phyloP scores from a whole-genome alignment of 306 rosid genomes.

The Trifolium fragiferum region DNA sequence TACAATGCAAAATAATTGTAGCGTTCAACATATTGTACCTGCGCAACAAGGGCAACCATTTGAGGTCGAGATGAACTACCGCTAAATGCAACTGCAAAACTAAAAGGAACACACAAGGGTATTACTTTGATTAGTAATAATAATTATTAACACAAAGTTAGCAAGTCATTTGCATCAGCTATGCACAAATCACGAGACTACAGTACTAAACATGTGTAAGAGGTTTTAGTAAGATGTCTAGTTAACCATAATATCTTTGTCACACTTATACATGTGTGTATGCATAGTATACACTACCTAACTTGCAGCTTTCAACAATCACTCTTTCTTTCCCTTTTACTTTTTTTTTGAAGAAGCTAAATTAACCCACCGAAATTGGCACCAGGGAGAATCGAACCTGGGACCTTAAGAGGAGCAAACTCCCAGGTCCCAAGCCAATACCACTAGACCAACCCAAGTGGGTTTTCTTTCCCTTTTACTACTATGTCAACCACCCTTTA shows the following conservation, averaged over 20 bases:
- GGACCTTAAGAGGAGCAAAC: no score
- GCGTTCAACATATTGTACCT: conserved; percentile 60
- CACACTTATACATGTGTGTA: background rate
- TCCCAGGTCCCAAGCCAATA: no score
- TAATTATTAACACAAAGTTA: conserved; percentile 29
- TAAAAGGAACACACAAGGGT: conserved; percentile 46
- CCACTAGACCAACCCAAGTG: no score
- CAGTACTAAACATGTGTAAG: conserved; percentile 9
- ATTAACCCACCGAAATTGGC: no score
- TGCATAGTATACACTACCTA: background rate
- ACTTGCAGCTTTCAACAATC: no score
- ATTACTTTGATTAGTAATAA: conserved; percentile 26
- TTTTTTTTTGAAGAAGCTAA: no score
- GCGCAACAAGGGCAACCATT: conserved; percentile 93
- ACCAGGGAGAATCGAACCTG: no score
- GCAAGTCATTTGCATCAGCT: conserved; percentile 35
- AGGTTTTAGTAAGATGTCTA: background rate
- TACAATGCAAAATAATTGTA: conserved; percentile 19
- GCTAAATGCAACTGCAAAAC: conserved; percentile 87
- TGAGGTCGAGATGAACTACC: conserved; percentile 86
- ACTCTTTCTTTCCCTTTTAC: no score
- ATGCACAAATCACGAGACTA: conserved; percentile 29
- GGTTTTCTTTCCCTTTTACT: conserved; percentile 17
- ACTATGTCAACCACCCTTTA: conserved; percentile 12
- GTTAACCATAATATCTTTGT: conserved; percentile 13